Evolutionary conservation across 139 green algal genomes (phyloP).

Genomic region (Tetradesmus lagerheimii): DNA sequence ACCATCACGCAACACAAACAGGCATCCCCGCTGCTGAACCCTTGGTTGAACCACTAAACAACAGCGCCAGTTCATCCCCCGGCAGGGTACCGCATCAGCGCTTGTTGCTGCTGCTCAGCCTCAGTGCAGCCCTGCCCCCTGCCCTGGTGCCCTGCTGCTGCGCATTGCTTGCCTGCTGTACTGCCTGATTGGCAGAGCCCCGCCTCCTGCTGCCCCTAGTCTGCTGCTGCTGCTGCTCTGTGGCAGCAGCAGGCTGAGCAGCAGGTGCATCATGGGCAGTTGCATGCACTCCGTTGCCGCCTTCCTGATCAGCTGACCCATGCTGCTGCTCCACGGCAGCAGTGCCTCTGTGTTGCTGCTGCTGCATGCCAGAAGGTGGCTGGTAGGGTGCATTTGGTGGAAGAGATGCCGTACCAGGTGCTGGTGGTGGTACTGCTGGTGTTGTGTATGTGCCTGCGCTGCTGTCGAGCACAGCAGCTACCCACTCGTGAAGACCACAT

Average conservation of each 20-base stretch:
- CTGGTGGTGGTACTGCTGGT: background rate
- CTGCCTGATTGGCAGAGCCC: background rate
- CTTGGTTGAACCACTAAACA: no score
- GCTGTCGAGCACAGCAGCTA: background rate
- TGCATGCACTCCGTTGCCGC: background rate
- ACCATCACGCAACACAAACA: no score
- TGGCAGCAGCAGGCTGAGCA: background rate
- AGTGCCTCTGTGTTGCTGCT: background rate
- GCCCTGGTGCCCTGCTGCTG: background rate
- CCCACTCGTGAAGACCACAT: conserved; percentile 30
- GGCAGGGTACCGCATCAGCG: background rate
- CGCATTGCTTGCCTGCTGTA: background rate
- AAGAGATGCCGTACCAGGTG: background rate
- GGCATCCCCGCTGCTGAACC: no score
- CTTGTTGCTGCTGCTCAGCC: background rate
- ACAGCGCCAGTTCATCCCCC: no score
- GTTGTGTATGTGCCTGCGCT: background rate
- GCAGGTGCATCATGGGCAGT: background rate
- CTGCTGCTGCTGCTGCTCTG: background rate
- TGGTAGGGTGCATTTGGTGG: background rate
- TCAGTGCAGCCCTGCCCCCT: background rate
- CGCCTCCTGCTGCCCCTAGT: background rate
- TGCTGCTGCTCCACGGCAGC: background rate
- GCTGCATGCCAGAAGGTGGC: background rate
- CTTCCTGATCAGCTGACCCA: background rate